Conservation (phyloP, 805 yeast genomes). For the Suhomyces xylopsoci region DNA sequence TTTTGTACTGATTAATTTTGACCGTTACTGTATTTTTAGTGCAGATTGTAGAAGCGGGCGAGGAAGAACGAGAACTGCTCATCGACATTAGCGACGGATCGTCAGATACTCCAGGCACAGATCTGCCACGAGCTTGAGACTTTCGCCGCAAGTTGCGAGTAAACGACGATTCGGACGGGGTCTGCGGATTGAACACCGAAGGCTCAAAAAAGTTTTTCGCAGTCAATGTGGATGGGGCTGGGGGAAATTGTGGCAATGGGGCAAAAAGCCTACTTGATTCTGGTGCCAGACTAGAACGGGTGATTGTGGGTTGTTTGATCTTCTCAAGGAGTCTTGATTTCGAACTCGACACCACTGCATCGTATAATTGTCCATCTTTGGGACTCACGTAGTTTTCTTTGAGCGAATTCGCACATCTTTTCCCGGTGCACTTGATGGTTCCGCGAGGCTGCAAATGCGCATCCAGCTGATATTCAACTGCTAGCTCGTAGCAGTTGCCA, state of each 20-base stretch:
- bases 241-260: background rate
- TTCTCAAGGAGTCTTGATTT: background rate
- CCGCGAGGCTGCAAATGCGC: background rate
- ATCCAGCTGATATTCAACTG: slow-evolving; percentile 5
- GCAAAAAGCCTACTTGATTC: background rate
- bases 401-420: background rate
- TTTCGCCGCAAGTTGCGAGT: background rate
- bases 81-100: background rate
- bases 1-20: slow-evolving; percentile 14
- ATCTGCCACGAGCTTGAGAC: background rate
- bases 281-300: background rate
- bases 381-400: background rate
- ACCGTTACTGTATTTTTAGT: slow-evolving; percentile 9
- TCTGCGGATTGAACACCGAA: background rate
- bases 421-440: background rate
- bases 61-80: slow-evolving; percentile 2
- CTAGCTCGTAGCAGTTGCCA: slow-evolving; percentile 53
- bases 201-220: background rate
- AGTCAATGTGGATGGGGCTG: background rate
- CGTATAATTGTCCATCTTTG: background rate
- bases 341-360: background rate
- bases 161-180: background rate
- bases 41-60: slow-evolving; percentile 7
- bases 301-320: background rate
- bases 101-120: background rate